phyloP scores from a whole-genome alignment of 306 rosid species.

The Clitoria ternatea region DNA sequence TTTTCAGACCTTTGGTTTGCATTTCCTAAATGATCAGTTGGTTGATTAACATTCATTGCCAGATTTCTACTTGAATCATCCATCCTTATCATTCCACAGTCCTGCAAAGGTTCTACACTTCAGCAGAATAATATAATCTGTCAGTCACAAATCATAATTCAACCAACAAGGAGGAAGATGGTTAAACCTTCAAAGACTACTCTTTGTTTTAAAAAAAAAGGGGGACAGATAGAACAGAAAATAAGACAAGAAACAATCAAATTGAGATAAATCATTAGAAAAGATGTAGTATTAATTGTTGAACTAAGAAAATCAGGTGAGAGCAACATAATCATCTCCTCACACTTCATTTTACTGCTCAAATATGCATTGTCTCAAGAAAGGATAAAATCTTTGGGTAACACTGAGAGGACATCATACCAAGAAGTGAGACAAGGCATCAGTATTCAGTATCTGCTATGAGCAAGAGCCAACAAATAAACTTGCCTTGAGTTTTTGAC shows the following conservation, averaged over 20 bases:
- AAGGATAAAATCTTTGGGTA: neutral
- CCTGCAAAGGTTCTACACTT: slow-evolving; percentile 30
- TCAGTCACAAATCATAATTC: neutral
- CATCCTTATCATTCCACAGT: slow-evolving; percentile 1
- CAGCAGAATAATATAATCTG: neutral
- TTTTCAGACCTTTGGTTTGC: slow-evolving; percentile 32
- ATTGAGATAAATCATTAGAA: neutral
- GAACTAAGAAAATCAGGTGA: neutral
- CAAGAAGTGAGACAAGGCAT: neutral
- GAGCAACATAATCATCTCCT: neutral
- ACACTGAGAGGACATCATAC: neutral
- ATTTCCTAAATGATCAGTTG: slow-evolving; percentile 11
- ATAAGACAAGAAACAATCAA: neutral
- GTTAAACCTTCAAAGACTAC: neutral
- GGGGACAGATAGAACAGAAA: neutral
- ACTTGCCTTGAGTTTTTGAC: neutral
- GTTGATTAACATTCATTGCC: slow-evolving; percentile 17
- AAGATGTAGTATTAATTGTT: neutral
- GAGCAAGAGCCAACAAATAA: neutral
- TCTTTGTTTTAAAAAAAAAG: neutral
- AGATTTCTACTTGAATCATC: slow-evolving; percentile 29
- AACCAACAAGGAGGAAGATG: neutral
- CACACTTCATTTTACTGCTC: neutral
- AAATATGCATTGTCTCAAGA: neutral
- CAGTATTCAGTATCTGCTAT: neutral